Percentiles rank a stretch among this genome's conserved stretches.
phyloP scores from a whole-genome alignment of 805 yeast species.

The Jamesozyma piceae region DNA sequence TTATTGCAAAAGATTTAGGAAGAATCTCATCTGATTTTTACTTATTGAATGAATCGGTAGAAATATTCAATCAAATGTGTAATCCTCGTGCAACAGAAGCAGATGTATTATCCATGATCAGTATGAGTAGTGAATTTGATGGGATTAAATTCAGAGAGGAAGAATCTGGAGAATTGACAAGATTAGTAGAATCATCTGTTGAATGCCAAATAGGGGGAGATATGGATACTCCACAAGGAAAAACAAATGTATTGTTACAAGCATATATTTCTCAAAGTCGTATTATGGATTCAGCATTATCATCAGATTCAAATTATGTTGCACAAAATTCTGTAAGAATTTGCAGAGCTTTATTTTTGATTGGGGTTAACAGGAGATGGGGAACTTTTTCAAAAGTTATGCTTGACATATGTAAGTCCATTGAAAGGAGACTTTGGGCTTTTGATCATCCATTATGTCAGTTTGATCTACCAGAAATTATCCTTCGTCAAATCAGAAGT shows the following conservation, averaged over 20 bases:
- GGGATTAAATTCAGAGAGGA: constrained; percentile 82
- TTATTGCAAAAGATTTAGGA: constrained; percentile 82
- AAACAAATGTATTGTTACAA: constrained; percentile 80
- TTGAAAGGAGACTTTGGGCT: constrained; percentile 80
- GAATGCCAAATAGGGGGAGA: constrained; percentile 81
- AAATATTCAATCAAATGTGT: constrained; percentile 77
- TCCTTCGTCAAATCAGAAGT: constrained; percentile 50
- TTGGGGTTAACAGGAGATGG: constrained; percentile 88
- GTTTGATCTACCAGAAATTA: constrained; percentile 65
- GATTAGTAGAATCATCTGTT: constrained; percentile 46
- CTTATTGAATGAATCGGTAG: constrained; percentile 73
- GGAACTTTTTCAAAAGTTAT: constrained; percentile 67
- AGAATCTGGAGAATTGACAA: constrained; percentile 64
- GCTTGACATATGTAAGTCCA: constrained; percentile 74
- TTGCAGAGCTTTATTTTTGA: constrained; percentile 78
- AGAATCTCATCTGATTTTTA: constrained; percentile 93
- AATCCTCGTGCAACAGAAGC: constrained; percentile 86
- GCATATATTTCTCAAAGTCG: constrained; percentile 71
- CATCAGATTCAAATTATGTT: constrained; percentile 83
- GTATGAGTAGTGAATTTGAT: constrained; percentile 91
- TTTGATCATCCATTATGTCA: constrained; percentile 85
- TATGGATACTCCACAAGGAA: constrained; percentile 67
- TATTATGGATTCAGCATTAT: constrained; percentile 69
- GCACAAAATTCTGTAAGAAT: constrained; percentile 95
- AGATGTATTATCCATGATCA: constrained; percentile 76